phyloP scores from a whole-genome alignment of 371 early-diverging fungal species.

The Syncephalastrum contaminatum region DNA sequence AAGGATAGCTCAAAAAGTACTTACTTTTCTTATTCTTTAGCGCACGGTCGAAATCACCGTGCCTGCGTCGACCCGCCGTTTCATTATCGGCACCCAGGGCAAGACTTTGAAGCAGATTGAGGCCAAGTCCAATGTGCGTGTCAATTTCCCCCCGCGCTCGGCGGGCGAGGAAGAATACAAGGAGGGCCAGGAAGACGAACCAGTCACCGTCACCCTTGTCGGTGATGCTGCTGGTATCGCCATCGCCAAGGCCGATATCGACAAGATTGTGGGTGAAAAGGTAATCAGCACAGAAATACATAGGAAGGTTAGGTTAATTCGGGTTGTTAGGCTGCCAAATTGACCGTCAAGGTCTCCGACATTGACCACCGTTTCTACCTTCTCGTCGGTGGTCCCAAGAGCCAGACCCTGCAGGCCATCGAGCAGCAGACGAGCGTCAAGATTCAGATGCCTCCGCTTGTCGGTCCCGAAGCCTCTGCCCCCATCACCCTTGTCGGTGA shows the following conservation, averaged over 20 bases:
- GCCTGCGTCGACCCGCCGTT: slow-evolving; percentile 79
- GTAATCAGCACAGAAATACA: slow-evolving; percentile 27
- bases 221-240: slow-evolving; percentile 86
- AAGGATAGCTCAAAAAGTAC: background rate
- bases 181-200: slow-evolving; percentile 57
- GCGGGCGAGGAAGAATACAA: slow-evolving; percentile 46
- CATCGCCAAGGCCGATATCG: slow-evolving; percentile 85
- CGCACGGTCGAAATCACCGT: slow-evolving; percentile 62
- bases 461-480: slow-evolving; percentile 50
- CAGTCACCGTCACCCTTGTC: slow-evolving; percentile 69
- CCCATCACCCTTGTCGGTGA: slow-evolving; percentile 68
- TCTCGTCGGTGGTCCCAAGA: slow-evolving; percentile 79
- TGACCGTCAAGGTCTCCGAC: slow-evolving; percentile 52
- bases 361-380: slow-evolving; percentile 72
- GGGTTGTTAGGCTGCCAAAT: slow-evolving; percentile 49
- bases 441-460: slow-evolving; percentile 77
- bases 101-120: slow-evolving; percentile 75
- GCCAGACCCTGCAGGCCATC: slow-evolving; percentile 52
- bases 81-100: slow-evolving; percentile 86
- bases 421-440: slow-evolving; percentile 67
- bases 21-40: slow-evolving; percentile 16
- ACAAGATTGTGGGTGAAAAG: slow-evolving; percentile 77
- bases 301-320: background rate
- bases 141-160: slow-evolving; percentile 70
- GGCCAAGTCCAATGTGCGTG: slow-evolving; percentile 71